Evolutionary conservation across 306 rosid species (phyloP).

Genomic region (Senna siamea): DNA sequence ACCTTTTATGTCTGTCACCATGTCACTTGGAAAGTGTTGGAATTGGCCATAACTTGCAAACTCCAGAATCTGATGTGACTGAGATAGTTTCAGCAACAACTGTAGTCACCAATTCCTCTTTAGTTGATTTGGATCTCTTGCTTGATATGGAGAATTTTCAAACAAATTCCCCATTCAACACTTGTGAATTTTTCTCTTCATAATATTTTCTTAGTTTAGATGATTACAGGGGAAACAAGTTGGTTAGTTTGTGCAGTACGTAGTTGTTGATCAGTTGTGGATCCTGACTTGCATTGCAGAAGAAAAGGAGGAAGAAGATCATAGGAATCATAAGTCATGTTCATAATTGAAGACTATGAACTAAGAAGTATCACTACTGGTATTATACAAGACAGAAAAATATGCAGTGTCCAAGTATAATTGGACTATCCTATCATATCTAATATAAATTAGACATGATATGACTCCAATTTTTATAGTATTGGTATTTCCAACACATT

Average conservation of each 20-base stretch:
- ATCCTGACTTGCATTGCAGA: constrained; percentile 38
- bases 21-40: constrained; percentile 40
- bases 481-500: too few species aligned
- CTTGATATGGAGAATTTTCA: constrained; percentile 55
- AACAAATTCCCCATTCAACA: constrained; percentile 44
- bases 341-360: constrained; percentile 22
- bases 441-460: neutral
- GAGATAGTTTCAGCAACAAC: constrained; percentile 68
- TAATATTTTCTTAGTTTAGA: neutral
- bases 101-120: constrained; percentile 58
- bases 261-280: constrained; percentile 34
- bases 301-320: neutral
- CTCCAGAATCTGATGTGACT: constrained; percentile 59
- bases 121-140: constrained; percentile 50
- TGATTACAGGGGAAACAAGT: neutral
- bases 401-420: too few species aligned
- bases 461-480: too few species aligned
- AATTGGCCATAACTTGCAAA: constrained; percentile 48
- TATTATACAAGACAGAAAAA: too few species aligned
- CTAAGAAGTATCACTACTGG: too few species aligned
- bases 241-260: neutral
- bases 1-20: constrained; percentile 45
- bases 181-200: constrained; percentile 43
- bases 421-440: neutral
- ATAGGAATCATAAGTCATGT: constrained; percentile 1